Conservation (phyloP, 23 red algal species). For the Chondrus crispus region DNA sequence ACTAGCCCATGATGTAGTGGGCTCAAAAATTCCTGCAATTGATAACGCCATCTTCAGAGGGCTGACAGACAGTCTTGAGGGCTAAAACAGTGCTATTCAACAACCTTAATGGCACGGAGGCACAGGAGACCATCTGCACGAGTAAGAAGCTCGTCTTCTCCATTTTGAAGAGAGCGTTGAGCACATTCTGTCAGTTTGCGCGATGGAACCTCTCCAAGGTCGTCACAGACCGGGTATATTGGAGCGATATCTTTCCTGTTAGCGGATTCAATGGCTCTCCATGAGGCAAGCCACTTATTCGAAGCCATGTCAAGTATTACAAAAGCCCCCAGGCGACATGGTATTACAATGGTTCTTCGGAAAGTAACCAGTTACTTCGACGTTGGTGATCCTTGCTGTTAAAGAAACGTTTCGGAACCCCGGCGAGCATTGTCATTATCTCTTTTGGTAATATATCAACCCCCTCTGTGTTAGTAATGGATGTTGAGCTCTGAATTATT, state of each 20-base stretch:
- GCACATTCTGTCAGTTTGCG: too few relatives aligned
- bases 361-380: neutral
- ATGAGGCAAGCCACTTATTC: neutral
- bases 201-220: neutral
- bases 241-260: neutral
- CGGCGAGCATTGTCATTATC: too few relatives aligned
- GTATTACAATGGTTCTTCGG: neutral
- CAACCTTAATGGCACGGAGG: neutral
- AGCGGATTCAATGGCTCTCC: neutral
- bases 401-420: too few relatives aligned
- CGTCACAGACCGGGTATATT: neutral
- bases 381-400: neutral
- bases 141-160: neutral
- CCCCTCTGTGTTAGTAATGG: too few relatives aligned
- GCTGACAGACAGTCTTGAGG: neutral
- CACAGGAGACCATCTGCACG: neutral
- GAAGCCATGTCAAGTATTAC: neutral
- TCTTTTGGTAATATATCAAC: too few relatives aligned
- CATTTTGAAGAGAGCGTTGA: too few relatives aligned
- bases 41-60: neutral
- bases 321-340: neutral
- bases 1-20: neutral
- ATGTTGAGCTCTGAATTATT: too few relatives aligned
- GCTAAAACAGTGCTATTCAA: neutral
- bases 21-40: neutral